Percentiles rank a stretch among this genome's conserved stretches.
These are phyloP conservation scores for Canavalia gladiata DNA, from an alignment of 306 rosid species.

Conservation along the genomic window DNA sequence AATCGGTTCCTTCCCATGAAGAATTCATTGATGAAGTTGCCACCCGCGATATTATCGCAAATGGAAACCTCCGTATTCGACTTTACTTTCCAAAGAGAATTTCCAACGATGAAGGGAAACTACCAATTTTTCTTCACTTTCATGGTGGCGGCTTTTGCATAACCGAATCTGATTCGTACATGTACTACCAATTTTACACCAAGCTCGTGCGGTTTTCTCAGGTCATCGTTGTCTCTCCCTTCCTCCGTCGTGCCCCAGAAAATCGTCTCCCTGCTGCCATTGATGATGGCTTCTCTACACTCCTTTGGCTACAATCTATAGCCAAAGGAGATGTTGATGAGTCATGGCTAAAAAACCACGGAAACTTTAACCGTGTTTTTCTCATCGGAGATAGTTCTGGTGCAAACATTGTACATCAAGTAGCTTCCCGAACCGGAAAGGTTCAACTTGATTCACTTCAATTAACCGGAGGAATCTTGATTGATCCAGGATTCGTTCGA, in stretches of 20 bases:
- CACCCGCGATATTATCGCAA: slow-evolving; percentile 43
- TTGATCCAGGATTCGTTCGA: slow-evolving; percentile 67
- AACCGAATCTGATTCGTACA: slow-evolving; percentile 67
- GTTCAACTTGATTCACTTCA: slow-evolving; percentile 43
- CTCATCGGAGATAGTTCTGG: slow-evolving; percentile 83
- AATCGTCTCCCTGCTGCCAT: slow-evolving; percentile 66
- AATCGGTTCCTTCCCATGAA: slow-evolving; percentile 60
- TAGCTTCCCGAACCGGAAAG: slow-evolving; percentile 58
- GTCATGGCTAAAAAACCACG: slow-evolving; percentile 47
- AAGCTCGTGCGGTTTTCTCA: slow-evolving; percentile 48
- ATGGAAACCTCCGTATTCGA: slow-evolving; percentile 50
- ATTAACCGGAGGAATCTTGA: slow-evolving; percentile 63
- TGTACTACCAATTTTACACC: slow-evolving; percentile 65
- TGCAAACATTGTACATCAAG: slow-evolving; percentile 65
- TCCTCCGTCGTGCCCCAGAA: slow-evolving; percentile 67
- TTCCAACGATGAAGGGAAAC: slow-evolving; percentile 14
- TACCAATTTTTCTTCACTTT: slow-evolving; percentile 71
- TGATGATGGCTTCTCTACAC: slow-evolving; percentile 59
- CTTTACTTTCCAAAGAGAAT: slow-evolving; percentile 59
- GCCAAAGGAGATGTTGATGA: slow-evolving; percentile 37
- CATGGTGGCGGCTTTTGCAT: slow-evolving; percentile 88
- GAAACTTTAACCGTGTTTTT: slow-evolving; percentile 63
- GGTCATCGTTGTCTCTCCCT: slow-evolving; percentile 63
- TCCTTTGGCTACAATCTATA: slow-evolving; percentile 57
- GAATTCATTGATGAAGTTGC: slow-evolving; percentile 63